Conservation (phyloP, 192 early-diverging fungal genomes). For the Entomortierella beljakovae region DNA sequence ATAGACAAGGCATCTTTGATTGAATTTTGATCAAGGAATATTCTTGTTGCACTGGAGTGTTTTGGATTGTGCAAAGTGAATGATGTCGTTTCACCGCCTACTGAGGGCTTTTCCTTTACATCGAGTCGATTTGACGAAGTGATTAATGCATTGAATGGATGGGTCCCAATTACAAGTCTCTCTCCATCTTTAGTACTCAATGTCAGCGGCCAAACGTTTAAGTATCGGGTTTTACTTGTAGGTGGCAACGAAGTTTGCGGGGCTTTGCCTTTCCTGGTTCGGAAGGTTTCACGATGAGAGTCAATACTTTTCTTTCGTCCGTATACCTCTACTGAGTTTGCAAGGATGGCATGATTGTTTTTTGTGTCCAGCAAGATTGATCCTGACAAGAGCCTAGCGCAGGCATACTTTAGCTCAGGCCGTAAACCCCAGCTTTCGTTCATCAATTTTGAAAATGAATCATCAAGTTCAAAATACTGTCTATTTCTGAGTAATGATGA, state of each 20-base stretch:
- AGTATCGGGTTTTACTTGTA: conserved; percentile 14
- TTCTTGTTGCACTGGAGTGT: conserved; percentile 15
- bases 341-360: conserved; percentile 34
- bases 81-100: conserved; percentile 22
- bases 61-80: conserved; percentile 8
- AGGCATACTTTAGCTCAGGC: conserved; percentile 27
- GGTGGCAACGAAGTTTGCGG: conserved; percentile 25
- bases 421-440: conserved; percentile 44
- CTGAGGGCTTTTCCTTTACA: conserved; percentile 2
- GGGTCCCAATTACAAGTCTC: conserved; percentile 10
- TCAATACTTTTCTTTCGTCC: conserved; percentile 32
- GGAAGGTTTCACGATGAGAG: conserved; percentile 36
- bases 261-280: conserved; percentile 21
- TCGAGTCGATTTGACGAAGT: conserved; percentile 50
- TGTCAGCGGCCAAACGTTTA: conserved; percentile 38
- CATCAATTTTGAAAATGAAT: conserved; percentile 8
- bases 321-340: conserved; percentile 48
- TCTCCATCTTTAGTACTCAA: conserved; percentile 16
- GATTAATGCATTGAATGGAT: conserved; percentile 19
- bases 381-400: conserved; percentile 28
- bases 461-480: conserved; percentile 6
- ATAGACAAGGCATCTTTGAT: not conserved
- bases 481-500: not conserved
- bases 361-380: conserved; percentile 22
- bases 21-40: conserved; percentile 31